These are phyloP conservation scores for Volutella citrinella DNA, from an alignment of 2,329 filamentous ascomycete genomes.

Conservation along the genomic window DNA sequence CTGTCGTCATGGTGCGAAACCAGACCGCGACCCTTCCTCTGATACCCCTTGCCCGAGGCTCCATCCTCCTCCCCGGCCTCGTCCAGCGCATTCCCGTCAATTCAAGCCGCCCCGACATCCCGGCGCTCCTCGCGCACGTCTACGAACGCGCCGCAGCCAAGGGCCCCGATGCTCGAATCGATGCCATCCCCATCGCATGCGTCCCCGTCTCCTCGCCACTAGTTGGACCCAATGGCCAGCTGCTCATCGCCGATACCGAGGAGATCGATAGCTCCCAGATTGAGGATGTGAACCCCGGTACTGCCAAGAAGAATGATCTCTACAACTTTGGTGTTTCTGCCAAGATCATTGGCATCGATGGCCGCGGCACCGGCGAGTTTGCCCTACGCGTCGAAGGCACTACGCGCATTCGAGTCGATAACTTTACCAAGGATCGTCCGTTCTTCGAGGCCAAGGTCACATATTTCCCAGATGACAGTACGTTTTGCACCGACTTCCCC, in stretches of 20 bases:
- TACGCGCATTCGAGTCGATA: conserved; percentile 69
- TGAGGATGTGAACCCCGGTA: conserved; percentile 53
- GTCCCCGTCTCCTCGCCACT: conserved; percentile 78
- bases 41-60: conserved; percentile 76
- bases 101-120: conserved; percentile 78
- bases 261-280: conserved; percentile 42
- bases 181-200: conserved; percentile 77
- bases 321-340: conserved; percentile 81
- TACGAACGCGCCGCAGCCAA: conserved; percentile 73
- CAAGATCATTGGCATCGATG: conserved; percentile 75
- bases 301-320: conserved; percentile 67
- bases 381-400: conserved; percentile 84
- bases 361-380: conserved; percentile 71
- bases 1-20: conserved; percentile 38
- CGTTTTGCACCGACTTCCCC: conserved; percentile 19
- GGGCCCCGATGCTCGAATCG: conserved; percentile 60
- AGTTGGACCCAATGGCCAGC: conserved; percentile 71
- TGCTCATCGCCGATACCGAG: conserved; percentile 65
- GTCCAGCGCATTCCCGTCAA: conserved; percentile 81
- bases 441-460: conserved; percentile 82
- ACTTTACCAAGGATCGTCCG: conserved; percentile 66
- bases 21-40: conserved; percentile 61
- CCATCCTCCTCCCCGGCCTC: conserved; percentile 81
- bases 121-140: conserved; percentile 80
- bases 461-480: conserved; percentile 68